Conservation (phyloP, 108 stramenopile species). For the Conticribra weissflogii region DNA sequence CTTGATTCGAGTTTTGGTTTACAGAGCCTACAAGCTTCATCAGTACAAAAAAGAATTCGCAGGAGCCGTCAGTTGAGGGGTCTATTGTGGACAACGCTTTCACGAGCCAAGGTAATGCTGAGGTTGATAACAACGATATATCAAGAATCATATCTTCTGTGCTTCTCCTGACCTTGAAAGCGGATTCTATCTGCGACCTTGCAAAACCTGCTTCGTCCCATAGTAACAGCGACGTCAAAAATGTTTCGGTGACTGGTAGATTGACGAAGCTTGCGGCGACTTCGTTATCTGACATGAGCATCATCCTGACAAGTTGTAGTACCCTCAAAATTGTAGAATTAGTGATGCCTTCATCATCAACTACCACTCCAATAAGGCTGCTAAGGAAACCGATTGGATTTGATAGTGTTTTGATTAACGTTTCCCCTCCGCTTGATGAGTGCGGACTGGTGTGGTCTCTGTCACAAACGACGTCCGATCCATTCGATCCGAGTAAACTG, state of each 20-base stretch:
- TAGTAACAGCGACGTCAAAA: conserved; percentile 74
- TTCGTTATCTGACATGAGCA: conserved; percentile 59
- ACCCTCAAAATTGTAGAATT: conserved; percentile 76
- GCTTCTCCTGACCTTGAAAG: conserved; percentile 65
- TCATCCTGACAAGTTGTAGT: conserved; percentile 67
- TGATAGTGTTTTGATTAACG: conserved; percentile 60
- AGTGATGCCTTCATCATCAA: conserved; percentile 75
- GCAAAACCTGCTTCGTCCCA: conserved; percentile 65
- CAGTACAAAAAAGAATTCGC: conserved; percentile 81
- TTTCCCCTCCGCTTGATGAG: conserved; percentile 63
- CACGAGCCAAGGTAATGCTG: conserved; percentile 82
- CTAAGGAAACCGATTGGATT: conserved; percentile 68
- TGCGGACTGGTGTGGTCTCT: conserved; percentile 4
- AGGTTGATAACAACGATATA: conserved; percentile 63
- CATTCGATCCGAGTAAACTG: conserved; percentile 64
- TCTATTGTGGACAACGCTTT: conserved; percentile 65
- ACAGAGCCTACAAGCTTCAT: conserved; percentile 64
- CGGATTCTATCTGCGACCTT: conserved; percentile 43
- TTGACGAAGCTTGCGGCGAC: conserved; percentile 63
- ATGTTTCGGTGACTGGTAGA: conserved; percentile 73
- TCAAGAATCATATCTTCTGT: conserved; percentile 75
- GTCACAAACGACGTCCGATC: neutral
- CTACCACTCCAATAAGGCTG: conserved; percentile 76
- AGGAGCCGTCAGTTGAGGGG: conserved; percentile 64
- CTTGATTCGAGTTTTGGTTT: conserved; percentile 10